Percentiles rank a stretch among this genome's conserved stretches.
phyloP scores from a whole-genome alignment of 345 rosid species.

The Salix purpurea region DNA sequence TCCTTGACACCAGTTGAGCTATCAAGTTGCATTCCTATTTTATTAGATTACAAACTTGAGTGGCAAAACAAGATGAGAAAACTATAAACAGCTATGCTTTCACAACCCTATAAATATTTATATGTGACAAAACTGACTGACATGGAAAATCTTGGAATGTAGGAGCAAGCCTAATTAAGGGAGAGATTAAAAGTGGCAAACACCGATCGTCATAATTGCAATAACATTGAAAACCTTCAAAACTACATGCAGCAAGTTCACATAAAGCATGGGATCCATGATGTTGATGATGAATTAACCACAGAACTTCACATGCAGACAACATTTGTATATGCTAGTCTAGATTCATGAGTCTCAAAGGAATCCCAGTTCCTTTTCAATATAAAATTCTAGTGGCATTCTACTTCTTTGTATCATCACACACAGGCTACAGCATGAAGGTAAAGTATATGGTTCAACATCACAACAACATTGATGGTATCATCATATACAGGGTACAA shows the following conservation, averaged over 20 bases:
- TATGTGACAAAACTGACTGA: not conserved
- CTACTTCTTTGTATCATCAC: not conserved
- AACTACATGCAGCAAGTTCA: not conserved
- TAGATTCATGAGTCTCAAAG: not conserved
- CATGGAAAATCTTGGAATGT: not conserved
- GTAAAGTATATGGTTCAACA: slow-evolving; percentile 2
- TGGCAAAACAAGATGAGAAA: not conserved
- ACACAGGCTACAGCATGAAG: not conserved
- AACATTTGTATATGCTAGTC: not conserved
- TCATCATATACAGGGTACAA: not conserved
- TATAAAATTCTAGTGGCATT: not conserved
- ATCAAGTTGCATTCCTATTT: not conserved
- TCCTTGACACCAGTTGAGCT: not conserved
- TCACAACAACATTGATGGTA: not conserved
- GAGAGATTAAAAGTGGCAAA: not conserved
- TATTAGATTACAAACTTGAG: not conserved
- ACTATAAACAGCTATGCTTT: not conserved
- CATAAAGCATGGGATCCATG: not conserved
- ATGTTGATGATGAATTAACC: not conserved
- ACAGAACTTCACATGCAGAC: not conserved
- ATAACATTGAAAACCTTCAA: not conserved
- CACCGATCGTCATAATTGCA: not conserved
- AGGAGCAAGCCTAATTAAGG: not conserved
- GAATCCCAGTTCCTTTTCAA: not conserved
- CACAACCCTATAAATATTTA: not conserved